These are phyloP conservation scores for Trichosporon coremiiforme DNA, from an alignment of 1,284 basidiomycete species.

Conservation along the genomic window DNA sequence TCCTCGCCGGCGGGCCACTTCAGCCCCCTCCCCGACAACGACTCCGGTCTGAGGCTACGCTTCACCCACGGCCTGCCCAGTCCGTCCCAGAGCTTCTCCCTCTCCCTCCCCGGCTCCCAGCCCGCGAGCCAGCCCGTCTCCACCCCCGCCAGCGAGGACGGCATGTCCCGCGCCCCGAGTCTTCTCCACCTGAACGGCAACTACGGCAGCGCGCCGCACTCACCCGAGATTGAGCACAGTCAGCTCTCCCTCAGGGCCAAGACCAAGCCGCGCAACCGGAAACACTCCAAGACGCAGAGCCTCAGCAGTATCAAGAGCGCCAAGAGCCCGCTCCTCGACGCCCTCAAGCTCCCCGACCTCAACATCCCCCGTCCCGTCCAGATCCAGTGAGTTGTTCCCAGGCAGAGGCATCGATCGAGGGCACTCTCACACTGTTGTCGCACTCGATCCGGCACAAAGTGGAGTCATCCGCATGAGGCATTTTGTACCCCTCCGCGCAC, in stretches of 20 bases:
- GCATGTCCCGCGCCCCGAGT: neutral
- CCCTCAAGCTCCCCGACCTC: constrained; percentile 36
- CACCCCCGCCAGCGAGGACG: constrained; percentile 9
- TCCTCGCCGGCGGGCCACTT: constrained; percentile 15
- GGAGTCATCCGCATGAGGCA: neutral
- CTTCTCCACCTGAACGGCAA: neutral
- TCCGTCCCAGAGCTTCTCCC: constrained; percentile 14
- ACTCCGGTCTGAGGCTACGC: constrained; percentile 4
- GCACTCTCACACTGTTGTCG: too few species aligned
- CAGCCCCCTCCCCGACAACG: constrained; percentile 16
- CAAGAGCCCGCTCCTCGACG: constrained; percentile 32
- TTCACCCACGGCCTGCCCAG: constrained; percentile 6
- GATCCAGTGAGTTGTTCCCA: constrained; percentile 37
- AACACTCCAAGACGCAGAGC: constrained; percentile 11
- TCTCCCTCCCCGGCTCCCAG: constrained; percentile 2
- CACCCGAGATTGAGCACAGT: neutral
- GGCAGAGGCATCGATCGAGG: neutral
- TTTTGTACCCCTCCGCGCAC: neutral
- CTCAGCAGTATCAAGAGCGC: constrained; percentile 7
- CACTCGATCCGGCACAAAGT: neutral
- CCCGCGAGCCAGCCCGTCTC: neutral
- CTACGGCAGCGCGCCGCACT: constrained; percentile 3
- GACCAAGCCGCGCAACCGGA: constrained; percentile 8
- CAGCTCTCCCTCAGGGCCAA: constrained; percentile 7
- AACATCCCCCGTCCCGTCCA: constrained; percentile 36